Percentiles rank a stretch among this genome's conserved stretches.
Evolutionary conservation across 177 flowering plant species (phyloP).

Genomic region (Vitis hybrid): DNA sequence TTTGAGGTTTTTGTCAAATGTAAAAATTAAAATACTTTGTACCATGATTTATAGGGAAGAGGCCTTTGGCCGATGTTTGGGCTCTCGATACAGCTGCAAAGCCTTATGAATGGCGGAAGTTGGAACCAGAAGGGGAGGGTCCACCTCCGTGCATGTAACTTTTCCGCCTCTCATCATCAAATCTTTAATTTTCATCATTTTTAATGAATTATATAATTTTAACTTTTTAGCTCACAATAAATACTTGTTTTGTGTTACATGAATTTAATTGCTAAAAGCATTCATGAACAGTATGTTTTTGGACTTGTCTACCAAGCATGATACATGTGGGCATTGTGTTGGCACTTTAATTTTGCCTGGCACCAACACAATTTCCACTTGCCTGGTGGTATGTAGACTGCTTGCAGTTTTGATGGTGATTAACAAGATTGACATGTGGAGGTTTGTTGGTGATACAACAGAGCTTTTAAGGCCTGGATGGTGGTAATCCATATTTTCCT

Average conservation of each 20-base stretch:
- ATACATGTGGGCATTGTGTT: too few species aligned
- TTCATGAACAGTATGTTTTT: too few species aligned
- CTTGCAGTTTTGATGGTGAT: too few species aligned
- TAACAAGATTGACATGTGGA: too few species aligned
- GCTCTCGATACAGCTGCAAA: constrained; percentile 99
- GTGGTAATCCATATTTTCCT: too few species aligned
- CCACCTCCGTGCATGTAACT: constrained; percentile 99
- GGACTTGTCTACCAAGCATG: too few species aligned
- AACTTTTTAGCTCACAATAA: too few species aligned
- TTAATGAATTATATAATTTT: neutral
- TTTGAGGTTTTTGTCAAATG: neutral
- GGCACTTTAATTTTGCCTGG: too few species aligned
- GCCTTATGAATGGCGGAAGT: constrained; percentile 98
- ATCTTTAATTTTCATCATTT: neutral
- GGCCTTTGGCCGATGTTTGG: constrained; percentile 99
- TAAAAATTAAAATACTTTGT: constrained; percentile 6
- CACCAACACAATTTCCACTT: too few species aligned
- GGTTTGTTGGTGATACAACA: too few species aligned
- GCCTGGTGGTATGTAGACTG: too few species aligned
- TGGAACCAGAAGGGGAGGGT: constrained; percentile 99
- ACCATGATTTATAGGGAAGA: constrained; percentile 60
- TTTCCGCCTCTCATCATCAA: constrained; percentile 3
- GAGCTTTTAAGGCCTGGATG: too few species aligned
- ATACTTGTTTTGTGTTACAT: neutral
- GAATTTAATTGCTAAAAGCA: neutral